These are phyloP conservation scores for Cladosporium halotolerans DNA, from an alignment of 2,329 filamentous ascomycete species.

Conservation along the genomic window DNA sequence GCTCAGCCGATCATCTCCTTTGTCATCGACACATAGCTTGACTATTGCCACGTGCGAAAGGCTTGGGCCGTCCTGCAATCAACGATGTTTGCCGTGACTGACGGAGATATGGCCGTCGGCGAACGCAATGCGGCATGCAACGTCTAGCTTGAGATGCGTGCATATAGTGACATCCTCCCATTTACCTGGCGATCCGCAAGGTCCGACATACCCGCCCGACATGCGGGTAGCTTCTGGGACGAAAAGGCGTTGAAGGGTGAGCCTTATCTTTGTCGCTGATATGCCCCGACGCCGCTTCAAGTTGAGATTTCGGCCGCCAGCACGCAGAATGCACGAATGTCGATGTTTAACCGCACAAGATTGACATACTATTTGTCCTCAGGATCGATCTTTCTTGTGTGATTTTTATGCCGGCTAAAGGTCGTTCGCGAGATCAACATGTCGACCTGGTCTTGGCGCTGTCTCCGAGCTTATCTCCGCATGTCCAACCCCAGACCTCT, in stretches of 20 bases:
- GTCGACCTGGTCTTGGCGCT: neutral
- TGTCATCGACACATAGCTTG: no score
- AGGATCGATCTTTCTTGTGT: neutral
- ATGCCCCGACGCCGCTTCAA: no score
- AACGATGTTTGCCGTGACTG: no score
- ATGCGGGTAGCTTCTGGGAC: neutral
- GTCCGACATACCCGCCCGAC: neutral
- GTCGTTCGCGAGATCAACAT: neutral
- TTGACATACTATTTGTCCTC: neutral
- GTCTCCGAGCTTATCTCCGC: constrained; percentile 4
- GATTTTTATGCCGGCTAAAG: neutral
- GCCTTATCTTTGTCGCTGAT: neutral
- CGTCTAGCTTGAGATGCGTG: no score
- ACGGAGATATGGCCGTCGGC: no score
- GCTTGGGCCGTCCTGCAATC: no score
- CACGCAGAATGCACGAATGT: neutral
- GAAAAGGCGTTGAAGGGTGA: neutral
- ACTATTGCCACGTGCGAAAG: no score
- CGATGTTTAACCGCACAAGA: neutral
- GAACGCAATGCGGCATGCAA: no score
- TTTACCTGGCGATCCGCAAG: neutral
- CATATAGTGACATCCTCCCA: no score
- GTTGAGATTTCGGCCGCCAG: neutral
- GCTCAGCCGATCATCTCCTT: no score
- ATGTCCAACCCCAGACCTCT: neutral